Percentiles rank a stretch among this genome's conserved stretches.
Conservation (phyloP, 2,329 filamentous ascomycete species). For the Diaporthe velutina region DNA sequence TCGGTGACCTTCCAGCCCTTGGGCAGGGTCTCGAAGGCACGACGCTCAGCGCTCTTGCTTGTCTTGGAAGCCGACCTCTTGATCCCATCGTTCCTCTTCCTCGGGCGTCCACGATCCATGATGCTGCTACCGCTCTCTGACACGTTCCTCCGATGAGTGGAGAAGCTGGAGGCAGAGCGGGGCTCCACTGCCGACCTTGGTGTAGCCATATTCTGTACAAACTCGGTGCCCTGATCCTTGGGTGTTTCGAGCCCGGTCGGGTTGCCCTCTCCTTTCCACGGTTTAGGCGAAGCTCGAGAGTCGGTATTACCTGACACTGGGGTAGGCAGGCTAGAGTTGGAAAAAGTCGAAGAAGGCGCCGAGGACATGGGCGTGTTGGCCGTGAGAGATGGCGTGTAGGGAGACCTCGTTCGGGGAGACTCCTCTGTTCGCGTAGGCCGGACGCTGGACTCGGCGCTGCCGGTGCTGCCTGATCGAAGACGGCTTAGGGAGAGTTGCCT, state of each 20-base stretch:
- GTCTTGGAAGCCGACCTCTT: constrained; percentile 58
- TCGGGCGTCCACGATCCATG: constrained; percentile 72
- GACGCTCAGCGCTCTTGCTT: constrained; percentile 64
- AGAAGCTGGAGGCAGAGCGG: constrained; percentile 43
- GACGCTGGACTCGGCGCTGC: constrained; percentile 53
- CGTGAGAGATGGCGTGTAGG: constrained; percentile 59
- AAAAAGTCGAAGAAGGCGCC: constrained; percentile 47
- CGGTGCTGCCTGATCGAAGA: constrained; percentile 59
- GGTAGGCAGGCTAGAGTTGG: constrained; percentile 58
- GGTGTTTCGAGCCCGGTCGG: constrained; percentile 45
- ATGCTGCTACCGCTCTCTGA: constrained; percentile 71
- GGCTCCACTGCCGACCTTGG: constrained; percentile 50
- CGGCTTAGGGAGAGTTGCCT: constrained; percentile 59
- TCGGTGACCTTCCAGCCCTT: constrained; percentile 68
- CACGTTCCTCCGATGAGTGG: constrained; percentile 63
- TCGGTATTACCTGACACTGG: constrained; percentile 65
- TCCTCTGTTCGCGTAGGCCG: constrained; percentile 59
- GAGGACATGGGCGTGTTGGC: constrained; percentile 59
- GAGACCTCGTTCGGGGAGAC: constrained; percentile 60
- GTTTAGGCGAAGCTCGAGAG: constrained; percentile 56
- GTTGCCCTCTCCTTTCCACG: constrained; percentile 55
- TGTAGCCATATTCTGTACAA: constrained; percentile 40
- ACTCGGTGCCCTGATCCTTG: constrained; percentile 47
- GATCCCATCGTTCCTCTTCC: constrained; percentile 62
- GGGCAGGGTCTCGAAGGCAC: constrained; percentile 72